Evolutionary conservation across 352 stramenopile genomes (phyloP), one percentile per base, ranked within the genome.

Genomic region (Globisporangium recalcitrans): DNA sequence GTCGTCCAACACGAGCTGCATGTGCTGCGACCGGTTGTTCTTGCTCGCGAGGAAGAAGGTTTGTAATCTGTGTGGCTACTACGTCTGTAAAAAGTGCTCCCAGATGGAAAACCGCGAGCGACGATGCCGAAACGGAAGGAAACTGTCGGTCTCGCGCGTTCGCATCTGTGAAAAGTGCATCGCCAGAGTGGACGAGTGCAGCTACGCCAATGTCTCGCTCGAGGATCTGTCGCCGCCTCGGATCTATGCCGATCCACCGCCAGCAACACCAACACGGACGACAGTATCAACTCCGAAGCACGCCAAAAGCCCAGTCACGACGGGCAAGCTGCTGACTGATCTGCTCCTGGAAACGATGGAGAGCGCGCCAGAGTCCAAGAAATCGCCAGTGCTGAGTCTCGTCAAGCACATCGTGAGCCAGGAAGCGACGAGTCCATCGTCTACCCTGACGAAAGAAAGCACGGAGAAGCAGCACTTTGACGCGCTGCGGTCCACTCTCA

Each of bases 341-440:
- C 32, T 74, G 8, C 64, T 77, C 11, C 65, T 63, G 13, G 47
- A 69, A 8, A 64, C 60, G 13, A 34, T 72, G 2, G 22, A 62
- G 21, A 67, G 40, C 1, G 46, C 55, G 9, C 64, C 63, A 5
- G 34, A 13, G 1, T 16, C 52, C 24, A 24, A 57, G n/a, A 65
- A 60, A 14, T 60, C 53, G 5, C 60, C 60, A 3, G 65, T 76
- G 14, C 63, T 75, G 52, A 72, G 29, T n/a, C 55, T 78, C 51
- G 70, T 79, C 62, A 72, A 75, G 57, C 29, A 55, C 8, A 32
- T 79, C 42, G 56, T 79, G 19, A 32, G 32, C 19, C 36, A 59
- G 0, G 34, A 57, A 58, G 36, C 22, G 11, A 13, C n/a, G 8
- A 52, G 16, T 5, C 24, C 19, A 7, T 58, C 54, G 19, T 16